phyloP scores from a whole-genome alignment of 2,329 filamentous ascomycete genomes.

The Fusarium hainanense region DNA sequence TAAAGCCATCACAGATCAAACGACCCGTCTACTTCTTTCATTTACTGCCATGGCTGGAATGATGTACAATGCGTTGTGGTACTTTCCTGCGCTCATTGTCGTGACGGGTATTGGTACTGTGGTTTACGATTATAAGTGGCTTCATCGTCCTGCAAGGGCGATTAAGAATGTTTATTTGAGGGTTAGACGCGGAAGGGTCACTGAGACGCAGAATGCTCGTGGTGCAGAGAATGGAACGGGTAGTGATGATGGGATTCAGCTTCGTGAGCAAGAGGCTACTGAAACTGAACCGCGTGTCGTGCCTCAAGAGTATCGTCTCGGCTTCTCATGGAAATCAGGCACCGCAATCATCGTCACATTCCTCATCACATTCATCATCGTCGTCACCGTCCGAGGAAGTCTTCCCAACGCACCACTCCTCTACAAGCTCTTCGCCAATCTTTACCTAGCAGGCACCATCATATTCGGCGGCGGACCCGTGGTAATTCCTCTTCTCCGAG shows the following conservation, averaged over 20 bases:
- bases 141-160: slow-evolving; percentile 49
- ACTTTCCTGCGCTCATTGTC: slow-evolving; percentile 69
- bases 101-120: background rate
- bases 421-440: slow-evolving; percentile 74
- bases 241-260: fast-evolving
- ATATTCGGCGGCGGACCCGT: slow-evolving; percentile 74
- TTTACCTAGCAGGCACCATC: slow-evolving; percentile 78
- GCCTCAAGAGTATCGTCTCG: slow-evolving; percentile 49
- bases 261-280: background rate
- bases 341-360: slow-evolving; percentile 59
- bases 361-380: slow-evolving; percentile 64
- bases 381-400: slow-evolving; percentile 64
- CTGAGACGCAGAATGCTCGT: fast-evolving
- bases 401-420: slow-evolving; percentile 56
- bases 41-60: slow-evolving; percentile 72
- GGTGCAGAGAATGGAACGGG: background rate
- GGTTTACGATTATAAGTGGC: slow-evolving; percentile 45
- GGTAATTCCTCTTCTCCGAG: slow-evolving; percentile 70
- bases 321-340: slow-evolving; percentile 60
- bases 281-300: slow-evolving; percentile 43
- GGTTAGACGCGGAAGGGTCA: fast-evolving
- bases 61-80: slow-evolving; percentile 79
- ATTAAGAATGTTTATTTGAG: fast-evolving
- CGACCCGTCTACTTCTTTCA: slow-evolving; percentile 73
- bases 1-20: slow-evolving; percentile 73